Base-by-base conservation (phyloP, 2,329 filamentous ascomycete species). In the Aaosphaeria pasadenensis region DNA sequence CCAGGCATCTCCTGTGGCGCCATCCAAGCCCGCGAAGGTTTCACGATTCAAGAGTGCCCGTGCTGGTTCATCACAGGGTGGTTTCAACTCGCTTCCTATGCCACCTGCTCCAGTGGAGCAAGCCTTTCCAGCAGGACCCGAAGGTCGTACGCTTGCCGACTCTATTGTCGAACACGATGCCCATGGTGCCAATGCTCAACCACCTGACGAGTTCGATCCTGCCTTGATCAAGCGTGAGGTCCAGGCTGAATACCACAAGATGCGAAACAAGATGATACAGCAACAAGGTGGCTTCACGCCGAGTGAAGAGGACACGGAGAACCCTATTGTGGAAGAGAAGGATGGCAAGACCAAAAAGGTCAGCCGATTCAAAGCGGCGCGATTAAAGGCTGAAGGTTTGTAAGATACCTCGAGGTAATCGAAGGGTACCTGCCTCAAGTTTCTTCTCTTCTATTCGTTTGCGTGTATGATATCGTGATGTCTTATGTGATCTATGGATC, bases 231-330 rank as follows among this genome's bases (percentile, higher is more conserved):
- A 87, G 45, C 84, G 88, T 53, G 87, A 95, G 67, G 84, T 95
- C 11, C 86, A 88, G 6, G 82, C 83, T 35, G 88, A 95, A 63
- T 95, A 95, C 69, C 87, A 95, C 67, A 84, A 83, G 40, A 78
- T 89, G 68, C 86, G 92, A 17, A 95, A 91, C 65, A 83, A 82
- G 60, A 85, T 95, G 71, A 91, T 96, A 46, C 84, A 90, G 57
- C 81, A 85, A 58, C 84, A 94, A 59, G 91, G 91, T 44, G 91
- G 91, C 3, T 95, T 96, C 67, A 73, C 87, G 59, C 59, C 66
- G 2, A 80, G 83, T 48, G 82, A 90, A 57, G 83, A 88, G 50
- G 84, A 89, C 50, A 77, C 82, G 45, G 80, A 78, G 41, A 74
- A 81, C 13, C 79, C 87, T 45, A 82, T 87, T 1, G 75, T 91